Conservation (phyloP, 1,139 yeast genomes). For the Sugiyamaella castrensis region DNA sequence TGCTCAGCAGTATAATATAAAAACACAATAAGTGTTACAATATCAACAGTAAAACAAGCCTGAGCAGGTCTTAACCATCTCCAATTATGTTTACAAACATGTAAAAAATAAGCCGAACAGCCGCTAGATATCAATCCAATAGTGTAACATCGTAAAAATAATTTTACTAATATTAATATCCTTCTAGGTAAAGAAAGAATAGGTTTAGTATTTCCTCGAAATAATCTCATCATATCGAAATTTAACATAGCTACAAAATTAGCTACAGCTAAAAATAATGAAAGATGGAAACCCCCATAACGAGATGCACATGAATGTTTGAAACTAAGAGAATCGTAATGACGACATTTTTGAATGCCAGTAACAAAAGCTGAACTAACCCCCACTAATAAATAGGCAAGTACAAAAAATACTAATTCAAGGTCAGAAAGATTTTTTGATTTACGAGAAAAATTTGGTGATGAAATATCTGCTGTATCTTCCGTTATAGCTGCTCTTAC, state of each 20-base stretch:
- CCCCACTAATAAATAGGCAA: conserved; percentile 12
- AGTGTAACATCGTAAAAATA: conserved; percentile 4
- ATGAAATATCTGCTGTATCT: neutral
- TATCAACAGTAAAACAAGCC: conserved; percentile 10
- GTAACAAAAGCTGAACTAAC: conserved; percentile 12
- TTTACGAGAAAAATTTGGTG: neutral
- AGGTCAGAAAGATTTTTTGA: conserved; percentile 9
- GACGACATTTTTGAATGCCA: conserved; percentile 14
- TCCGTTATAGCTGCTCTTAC: conserved; percentile 4
- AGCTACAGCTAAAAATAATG: conserved; percentile 10
- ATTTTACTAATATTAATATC: neutral
- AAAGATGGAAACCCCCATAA: conserved; percentile 8
- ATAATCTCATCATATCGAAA: conserved; percentile 2
- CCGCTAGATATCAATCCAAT: conserved; percentile 6
- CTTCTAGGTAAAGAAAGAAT: conserved; percentile 3
- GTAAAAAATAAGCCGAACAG: conserved; percentile 1
- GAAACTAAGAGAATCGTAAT: conserved; percentile 5
- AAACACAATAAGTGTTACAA: conserved; percentile 6
- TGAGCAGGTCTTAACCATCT: conserved; percentile 8
- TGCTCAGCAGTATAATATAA: conserved; percentile 10
- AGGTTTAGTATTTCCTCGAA: neutral
- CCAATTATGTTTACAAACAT: conserved; percentile 10
- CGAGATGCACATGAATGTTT: conserved; percentile 12
- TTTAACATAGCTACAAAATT: conserved; percentile 10
- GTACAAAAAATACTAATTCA: conserved; percentile 9